Percentiles rank a stretch among this genome's conserved stretches.
Conservation (phyloP, 1,284 basidiomycete species). For the Irpex sp. region DNA sequence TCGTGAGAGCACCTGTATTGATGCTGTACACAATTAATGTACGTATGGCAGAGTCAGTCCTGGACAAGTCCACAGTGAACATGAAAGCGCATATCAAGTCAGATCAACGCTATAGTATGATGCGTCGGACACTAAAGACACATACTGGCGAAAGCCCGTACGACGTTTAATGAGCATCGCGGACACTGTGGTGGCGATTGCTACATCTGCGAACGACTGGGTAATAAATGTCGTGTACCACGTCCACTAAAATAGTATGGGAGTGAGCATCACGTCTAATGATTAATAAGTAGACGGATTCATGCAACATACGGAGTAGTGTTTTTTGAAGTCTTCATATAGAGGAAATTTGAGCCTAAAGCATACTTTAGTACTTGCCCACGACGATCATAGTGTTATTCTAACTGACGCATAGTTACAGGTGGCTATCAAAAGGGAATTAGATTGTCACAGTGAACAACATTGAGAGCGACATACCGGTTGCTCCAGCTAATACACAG, state of each 20-base stretch:
- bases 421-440: not conserved
- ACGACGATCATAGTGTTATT: too few species aligned
- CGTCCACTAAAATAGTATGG: not conserved
- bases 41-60: constrained; percentile 3
- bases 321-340: not conserved
- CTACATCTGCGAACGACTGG: constrained; percentile 1
- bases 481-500: too few species aligned
- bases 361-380: too few species aligned
- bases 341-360: not conserved
- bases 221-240: constrained; percentile 3
- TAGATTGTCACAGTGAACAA: not conserved
- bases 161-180: not conserved
- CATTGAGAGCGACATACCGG: too few species aligned
- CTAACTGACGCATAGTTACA: not conserved
- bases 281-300: not conserved
- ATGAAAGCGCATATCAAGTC: too few species aligned
- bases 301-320: not conserved
- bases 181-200: constrained; percentile 1
- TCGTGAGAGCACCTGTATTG: constrained; percentile 2
- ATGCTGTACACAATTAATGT: constrained; percentile 4
- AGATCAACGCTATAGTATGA: not conserved
- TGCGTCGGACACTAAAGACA: too few species aligned
- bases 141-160: constrained; percentile 3
- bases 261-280: not conserved
- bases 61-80: not conserved